A percentile compares a stretch with the other conserved stretches of the same genome.
Evolutionary conservation across 208 protist species (phyloP).

Genomic region (Trypanosoma mega): DNA sequence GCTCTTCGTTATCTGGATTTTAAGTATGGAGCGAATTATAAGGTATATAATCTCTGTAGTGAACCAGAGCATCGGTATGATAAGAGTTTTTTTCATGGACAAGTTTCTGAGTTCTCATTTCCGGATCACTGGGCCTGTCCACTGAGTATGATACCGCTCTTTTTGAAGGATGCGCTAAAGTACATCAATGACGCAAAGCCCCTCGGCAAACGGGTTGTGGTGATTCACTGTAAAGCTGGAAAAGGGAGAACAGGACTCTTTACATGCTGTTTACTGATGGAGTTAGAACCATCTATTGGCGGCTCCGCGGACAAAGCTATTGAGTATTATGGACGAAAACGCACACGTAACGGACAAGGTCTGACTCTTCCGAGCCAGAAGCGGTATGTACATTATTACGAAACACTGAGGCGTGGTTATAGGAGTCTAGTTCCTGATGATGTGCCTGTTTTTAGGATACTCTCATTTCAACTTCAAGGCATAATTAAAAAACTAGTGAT

Average conservation of each 20-base stretch:
- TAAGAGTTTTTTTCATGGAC: slow-evolving; percentile 52
- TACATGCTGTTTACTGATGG: slow-evolving; percentile 80
- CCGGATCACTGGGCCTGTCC: slow-evolving; percentile 92
- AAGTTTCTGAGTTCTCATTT: slow-evolving; percentile 84
- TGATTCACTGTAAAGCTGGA: slow-evolving; percentile 96
- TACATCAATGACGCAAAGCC: slow-evolving; percentile 30
- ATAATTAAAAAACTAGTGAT: not conserved
- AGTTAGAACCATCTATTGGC: slow-evolving; percentile 36
- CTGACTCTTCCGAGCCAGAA: slow-evolving; percentile 88
- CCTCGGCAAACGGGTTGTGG: slow-evolving; percentile 54
- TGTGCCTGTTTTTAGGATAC: slow-evolving; percentile 32
- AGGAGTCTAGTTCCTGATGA: slow-evolving; percentile 34
- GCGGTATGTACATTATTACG: slow-evolving; percentile 73
- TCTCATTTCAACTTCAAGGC: slow-evolving; percentile 12
- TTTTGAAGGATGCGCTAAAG: slow-evolving; percentile 38
- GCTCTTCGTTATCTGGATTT: slow-evolving; percentile 71
- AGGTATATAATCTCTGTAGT: slow-evolving; percentile 94
- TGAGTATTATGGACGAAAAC: slow-evolving; percentile 61
- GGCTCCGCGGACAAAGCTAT: slow-evolving; percentile 58
- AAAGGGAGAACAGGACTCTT: slow-evolving; percentile 95
- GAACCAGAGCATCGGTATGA: slow-evolving; percentile 84
- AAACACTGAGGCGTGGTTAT: slow-evolving; percentile 38
- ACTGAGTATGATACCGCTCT: slow-evolving; percentile 77
- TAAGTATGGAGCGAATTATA: slow-evolving; percentile 88
- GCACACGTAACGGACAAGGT: slow-evolving; percentile 80